Evolutionary conservation across 2,329 filamentous ascomycete genomes (phyloP).

Genomic region (Aspergillus candidus): DNA sequence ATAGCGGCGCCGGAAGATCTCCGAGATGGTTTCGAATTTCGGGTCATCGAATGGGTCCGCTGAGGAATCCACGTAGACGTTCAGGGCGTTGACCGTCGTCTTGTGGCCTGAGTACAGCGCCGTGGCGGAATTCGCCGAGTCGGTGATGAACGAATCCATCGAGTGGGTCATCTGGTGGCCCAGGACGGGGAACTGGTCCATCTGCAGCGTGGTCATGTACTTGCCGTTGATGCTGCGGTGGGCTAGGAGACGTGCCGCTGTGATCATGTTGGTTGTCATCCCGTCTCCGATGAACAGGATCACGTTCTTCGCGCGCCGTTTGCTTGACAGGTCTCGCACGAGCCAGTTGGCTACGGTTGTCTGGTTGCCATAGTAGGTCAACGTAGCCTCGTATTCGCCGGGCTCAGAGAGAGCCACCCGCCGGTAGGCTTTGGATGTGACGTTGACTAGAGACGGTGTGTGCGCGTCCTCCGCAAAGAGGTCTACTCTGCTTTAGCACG

Average conservation of each 20-base stretch:
- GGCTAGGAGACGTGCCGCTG: constrained; percentile 68
- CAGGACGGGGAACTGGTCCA: constrained; percentile 80
- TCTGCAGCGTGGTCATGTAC: constrained; percentile 66
- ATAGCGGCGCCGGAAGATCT: constrained; percentile 63
- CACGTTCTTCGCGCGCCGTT: constrained; percentile 76
- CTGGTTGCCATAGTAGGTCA: constrained; percentile 67
- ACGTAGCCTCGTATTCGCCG: constrained; percentile 68
- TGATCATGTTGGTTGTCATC: constrained; percentile 48
- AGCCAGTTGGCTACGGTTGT: constrained; percentile 70
- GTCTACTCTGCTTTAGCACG: constrained; percentile 39
- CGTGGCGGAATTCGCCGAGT: constrained; percentile 78
- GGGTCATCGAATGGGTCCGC: constrained; percentile 70
- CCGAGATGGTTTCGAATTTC: constrained; percentile 74
- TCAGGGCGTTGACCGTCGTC: constrained; percentile 73
- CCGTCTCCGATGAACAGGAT: constrained; percentile 74
- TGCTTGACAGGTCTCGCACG: constrained; percentile 63
- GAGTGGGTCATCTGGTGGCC: constrained; percentile 89
- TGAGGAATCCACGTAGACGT: constrained; percentile 74
- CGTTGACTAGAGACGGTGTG: constrained; percentile 67
- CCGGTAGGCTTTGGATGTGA: constrained; percentile 72
- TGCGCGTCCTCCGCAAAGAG: constrained; percentile 68
- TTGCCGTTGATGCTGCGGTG: constrained; percentile 81
- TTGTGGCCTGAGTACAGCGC: constrained; percentile 80
- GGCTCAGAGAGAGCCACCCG: constrained; percentile 70
- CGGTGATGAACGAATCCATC: constrained; percentile 77